Base-by-base conservation (phyloP, 768 basidiomycete species). In the Gymnopilus junonius region DNA sequence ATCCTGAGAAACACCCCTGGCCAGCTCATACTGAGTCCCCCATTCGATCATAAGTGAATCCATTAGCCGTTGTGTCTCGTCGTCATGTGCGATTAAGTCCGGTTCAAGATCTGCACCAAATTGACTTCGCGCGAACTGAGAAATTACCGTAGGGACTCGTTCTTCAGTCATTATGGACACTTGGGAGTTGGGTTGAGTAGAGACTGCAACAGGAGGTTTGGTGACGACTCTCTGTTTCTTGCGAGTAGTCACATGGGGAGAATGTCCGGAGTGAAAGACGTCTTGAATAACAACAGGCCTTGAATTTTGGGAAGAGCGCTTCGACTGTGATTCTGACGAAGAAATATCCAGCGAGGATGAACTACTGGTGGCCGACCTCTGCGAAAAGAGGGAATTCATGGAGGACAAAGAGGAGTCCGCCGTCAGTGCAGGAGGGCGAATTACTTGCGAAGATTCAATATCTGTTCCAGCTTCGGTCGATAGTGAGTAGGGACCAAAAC, bases 11-110 rank as follows among this genome's bases (percentile, higher is more conserved):
- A 83, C 73, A 1, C 84, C 84, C 3, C 82, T 75, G 14, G 81
- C 80, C 20, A 84, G 65, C 59, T 83, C 81, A 51, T 75, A 85
- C 42, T 83, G 83, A 0, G 77, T 77, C 0, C 83, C 83, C 79
- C 82, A 83, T 15, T 76, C 67, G 31, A 85, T 76, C n/a, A 71
- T 35, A 8, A 72, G 62, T 0, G 55, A 35, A 42, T 85, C 83
- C 48, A 84, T 63, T 1, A 77, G 6, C 8, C 35, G 46, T 50
- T 84, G 82, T 4, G 76, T 66, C 5, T 72, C 62, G 2, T 29
- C 17, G 57, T 76, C 69, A 45, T 85, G 79, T 0, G 77, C 76
- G 32, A 85, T 79, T 3, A 80, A 56, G 32, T 23, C 48, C 0
- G 57, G 29, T 1, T 70, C 65, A 5, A 82, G 68, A 15, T 74